phyloP scores from a whole-genome alignment of 1,284 basidiomycete species.

The Puccinia horiana region DNA sequence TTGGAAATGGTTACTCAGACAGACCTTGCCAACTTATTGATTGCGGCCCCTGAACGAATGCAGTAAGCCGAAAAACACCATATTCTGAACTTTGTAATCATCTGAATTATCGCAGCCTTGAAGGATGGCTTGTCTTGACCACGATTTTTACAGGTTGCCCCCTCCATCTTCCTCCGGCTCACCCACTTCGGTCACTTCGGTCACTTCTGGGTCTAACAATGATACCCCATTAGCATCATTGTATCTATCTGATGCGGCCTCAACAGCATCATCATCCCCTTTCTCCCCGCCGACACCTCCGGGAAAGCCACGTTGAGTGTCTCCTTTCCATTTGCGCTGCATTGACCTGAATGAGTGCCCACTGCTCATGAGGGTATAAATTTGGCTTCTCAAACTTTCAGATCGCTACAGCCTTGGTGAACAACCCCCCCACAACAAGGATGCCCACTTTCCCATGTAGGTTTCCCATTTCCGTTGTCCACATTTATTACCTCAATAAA shows the following conservation, averaged over 20 bases:
- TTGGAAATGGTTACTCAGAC: slow-evolving; percentile 40
- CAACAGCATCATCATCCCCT: background rate
- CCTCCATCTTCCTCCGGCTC: background rate
- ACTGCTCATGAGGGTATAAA: background rate
- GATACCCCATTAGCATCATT: slow-evolving; percentile 19
- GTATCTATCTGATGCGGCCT: slow-evolving; percentile 6
- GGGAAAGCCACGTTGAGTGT: slow-evolving; percentile 46
- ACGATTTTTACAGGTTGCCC: slow-evolving; percentile 16
- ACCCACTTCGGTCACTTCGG: background rate
- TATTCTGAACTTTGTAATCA: background rate
- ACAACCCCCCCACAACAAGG: slow-evolving; percentile 35
- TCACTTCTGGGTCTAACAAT: background rate
- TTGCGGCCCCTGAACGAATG: slow-evolving; percentile 36
- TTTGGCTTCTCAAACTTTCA: slow-evolving; percentile 14
- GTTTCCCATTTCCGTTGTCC: background rate
- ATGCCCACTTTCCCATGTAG: slow-evolving; percentile 48
- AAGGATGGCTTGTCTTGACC: background rate
- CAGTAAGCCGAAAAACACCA: background rate
- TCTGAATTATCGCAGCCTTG: background rate
- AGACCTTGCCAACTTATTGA: slow-evolving; percentile 39
- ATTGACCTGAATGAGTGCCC: background rate
- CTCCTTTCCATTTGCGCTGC: background rate
- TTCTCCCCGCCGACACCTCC: slow-evolving; percentile 40
- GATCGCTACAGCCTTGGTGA: slow-evolving; percentile 33
- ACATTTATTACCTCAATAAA: background rate